Percentiles rank a stretch among this genome's conserved stretches.
Evolutionary conservation across 164 flowering plant genomes (phyloP).

Genomic region (Stephania yunnanensis): DNA sequence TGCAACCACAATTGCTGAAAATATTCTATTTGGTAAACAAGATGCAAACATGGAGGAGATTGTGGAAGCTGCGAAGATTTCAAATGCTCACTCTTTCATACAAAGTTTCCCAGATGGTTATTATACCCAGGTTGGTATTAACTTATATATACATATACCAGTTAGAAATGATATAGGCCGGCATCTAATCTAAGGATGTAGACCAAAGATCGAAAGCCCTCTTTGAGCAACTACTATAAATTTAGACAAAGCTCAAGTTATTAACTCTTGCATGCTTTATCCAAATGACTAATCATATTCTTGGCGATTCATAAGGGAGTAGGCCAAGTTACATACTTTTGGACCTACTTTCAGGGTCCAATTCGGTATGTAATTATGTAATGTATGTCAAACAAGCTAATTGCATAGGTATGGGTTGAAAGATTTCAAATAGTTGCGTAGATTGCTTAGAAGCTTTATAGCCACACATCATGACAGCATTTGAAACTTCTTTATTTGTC

Average conservation of each 20-base stretch:
- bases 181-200: neutral
- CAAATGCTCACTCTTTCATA: conserved; percentile 77
- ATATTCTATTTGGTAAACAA: conserved; percentile 58
- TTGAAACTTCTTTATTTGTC: neutral
- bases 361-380: too few relatives aligned
- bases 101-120: conserved; percentile 56
- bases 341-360: too few relatives aligned
- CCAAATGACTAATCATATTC: too few relatives aligned
- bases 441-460: neutral
- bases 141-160: neutral
- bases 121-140: conserved; percentile 49
- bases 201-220: too few relatives aligned
- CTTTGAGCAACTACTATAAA: too few relatives aligned
- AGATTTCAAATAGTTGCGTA: too few relatives aligned
- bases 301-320: too few relatives aligned
- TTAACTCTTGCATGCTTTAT: too few relatives aligned
- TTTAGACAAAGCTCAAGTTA: too few relatives aligned
- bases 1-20: conserved; percentile 56
- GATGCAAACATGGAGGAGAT: conserved; percentile 52
- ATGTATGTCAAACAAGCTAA: too few relatives aligned
- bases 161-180: neutral
- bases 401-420: too few relatives aligned
- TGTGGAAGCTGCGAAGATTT: conserved; percentile 55
- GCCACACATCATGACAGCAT: neutral
- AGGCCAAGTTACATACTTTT: too few relatives aligned